phyloP scores from a whole-genome alignment of 257 asterid species.

The Galeopsis tetrahit region DNA sequence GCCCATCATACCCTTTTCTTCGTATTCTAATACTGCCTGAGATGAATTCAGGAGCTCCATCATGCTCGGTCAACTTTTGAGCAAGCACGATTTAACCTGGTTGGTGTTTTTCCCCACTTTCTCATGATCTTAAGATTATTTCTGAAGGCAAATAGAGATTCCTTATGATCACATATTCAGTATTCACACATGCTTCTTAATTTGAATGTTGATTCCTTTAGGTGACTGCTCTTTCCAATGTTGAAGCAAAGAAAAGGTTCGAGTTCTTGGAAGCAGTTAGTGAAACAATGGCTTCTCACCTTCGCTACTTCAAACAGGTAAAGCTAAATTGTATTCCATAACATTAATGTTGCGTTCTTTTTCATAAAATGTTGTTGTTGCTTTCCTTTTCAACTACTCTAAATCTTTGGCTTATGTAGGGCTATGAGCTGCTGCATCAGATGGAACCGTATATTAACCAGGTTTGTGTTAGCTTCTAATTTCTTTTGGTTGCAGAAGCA shows the following conservation, averaged over 20 bases:
- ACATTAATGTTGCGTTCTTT: conserved; percentile 20
- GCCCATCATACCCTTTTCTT: conserved; percentile 9
- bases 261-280: conserved; percentile 98
- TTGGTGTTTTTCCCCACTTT: conserved; percentile 38
- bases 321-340: conserved; percentile 40
- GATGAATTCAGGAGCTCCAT: conserved; percentile 81
- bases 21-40: conserved; percentile 32
- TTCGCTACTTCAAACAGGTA: conserved; percentile 98
- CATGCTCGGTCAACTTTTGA: conserved; percentile 91
- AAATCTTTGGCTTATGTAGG: conserved; percentile 54
- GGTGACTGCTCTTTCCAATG: conserved; percentile 91
- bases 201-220: conserved; percentile 43
- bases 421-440: conserved; percentile 97
- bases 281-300: conserved; percentile 98
- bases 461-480: conserved; percentile 50
- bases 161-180: neutral
- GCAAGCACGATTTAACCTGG: conserved; percentile 96
- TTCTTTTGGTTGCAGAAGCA: conserved; percentile 31
- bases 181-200: conserved; percentile 9
- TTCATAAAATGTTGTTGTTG: neutral
- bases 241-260: conserved; percentile 95
- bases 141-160: conserved; percentile 25
- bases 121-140: conserved; percentile 26
- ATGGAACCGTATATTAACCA: conserved; percentile 99
- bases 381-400: no score